Base-by-base conservation (phyloP, 1,139 yeast species). In the Candida tunisiensis region DNA sequence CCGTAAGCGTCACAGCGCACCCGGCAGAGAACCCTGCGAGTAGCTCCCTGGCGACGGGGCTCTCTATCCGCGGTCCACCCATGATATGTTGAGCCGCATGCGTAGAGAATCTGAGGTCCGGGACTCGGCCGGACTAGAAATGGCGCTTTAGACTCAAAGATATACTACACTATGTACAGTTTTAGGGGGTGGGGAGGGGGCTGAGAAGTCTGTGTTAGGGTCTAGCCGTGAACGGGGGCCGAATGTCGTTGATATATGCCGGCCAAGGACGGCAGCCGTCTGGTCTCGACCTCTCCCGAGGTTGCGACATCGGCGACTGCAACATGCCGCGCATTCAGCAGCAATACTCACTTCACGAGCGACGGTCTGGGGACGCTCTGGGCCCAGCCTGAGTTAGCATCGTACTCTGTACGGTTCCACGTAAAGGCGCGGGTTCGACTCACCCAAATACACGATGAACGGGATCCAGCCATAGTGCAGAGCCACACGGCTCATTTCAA, bases 381-480 rank as follows among this genome's bases (percentile, higher is more conserved):
- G 35, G 79, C 62, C 93, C 93, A 85, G 39, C n/a, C n/a, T n/a
- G n/a, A n/a, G n/a, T 26, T 21, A 26, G 25, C 21, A 23, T n/a
- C 21, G 8, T 12, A 15, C n/a, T n/a, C n/a, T n/a, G n/a, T n/a
- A n/a, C n/a, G n/a, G n/a, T n/a, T n/a, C n/a, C n/a, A n/a, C n/a
- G n/a, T n/a, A n/a, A n/a, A n/a, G n/a, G n/a, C n/a, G n/a, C n/a
- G n/a, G n/a, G n/a, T n/a, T n/a, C n/a, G n/a, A n/a, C n/a, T 36
- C 44, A n/a, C 59, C 96, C 47, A 88, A 62, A 62, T 88, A 88
- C 47, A 88, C 63, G 39, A 88, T 75, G 49, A 88, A 78, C 34
- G 98, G 98, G 44, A 88, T 75, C 79, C 93, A 88, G 24, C 96
- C 95, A 55, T 83, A 88, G 59, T 88, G 96, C 34, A 88, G 79